A percentile compares a stretch with the other conserved stretches of the same genome.
phyloP scores from a whole-genome alignment of 116 monocot genomes.

The Dioscorea cayenensis region DNA sequence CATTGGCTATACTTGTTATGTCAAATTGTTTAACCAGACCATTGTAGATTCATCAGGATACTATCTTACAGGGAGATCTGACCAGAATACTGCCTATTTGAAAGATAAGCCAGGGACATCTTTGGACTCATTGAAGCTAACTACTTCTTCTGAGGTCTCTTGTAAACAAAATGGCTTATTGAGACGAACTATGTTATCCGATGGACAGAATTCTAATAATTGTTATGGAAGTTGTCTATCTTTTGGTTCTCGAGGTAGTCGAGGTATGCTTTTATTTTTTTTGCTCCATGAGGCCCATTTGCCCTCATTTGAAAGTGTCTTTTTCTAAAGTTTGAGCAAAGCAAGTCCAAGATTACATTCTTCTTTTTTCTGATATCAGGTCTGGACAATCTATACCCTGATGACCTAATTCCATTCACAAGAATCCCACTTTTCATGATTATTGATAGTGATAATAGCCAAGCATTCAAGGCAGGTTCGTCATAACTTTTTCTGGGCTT shows the following conservation, averaged over 20 bases:
- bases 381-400: constrained; percentile 68
- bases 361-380: constrained; percentile 38
- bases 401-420: constrained; percentile 94
- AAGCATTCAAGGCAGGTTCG: constrained; percentile 99
- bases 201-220: constrained; percentile 13
- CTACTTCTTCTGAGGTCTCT: constrained; percentile 11
- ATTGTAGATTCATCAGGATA: neutral
- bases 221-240: constrained; percentile 33
- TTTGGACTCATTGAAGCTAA: constrained; percentile 22
- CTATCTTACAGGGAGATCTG: constrained; percentile 46
- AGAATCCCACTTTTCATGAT: constrained; percentile 91
- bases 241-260: constrained; percentile 64
- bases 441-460: constrained; percentile 87
- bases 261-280: constrained; percentile 27
- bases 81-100: constrained; percentile 30
- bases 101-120: constrained; percentile 28
- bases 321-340: too few relatives aligned
- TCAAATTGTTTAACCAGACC: neutral
- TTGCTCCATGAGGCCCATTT: too few relatives aligned
- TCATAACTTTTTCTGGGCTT: constrained; percentile 55
- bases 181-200: neutral
- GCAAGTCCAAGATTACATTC: too few relatives aligned
- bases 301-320: too few relatives aligned
- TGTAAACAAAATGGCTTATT: constrained; percentile 16
- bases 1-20: neutral